Evolutionary conservation across 805 yeast genomes (phyloP).

Genomic region (Huiozyma sinensis): DNA sequence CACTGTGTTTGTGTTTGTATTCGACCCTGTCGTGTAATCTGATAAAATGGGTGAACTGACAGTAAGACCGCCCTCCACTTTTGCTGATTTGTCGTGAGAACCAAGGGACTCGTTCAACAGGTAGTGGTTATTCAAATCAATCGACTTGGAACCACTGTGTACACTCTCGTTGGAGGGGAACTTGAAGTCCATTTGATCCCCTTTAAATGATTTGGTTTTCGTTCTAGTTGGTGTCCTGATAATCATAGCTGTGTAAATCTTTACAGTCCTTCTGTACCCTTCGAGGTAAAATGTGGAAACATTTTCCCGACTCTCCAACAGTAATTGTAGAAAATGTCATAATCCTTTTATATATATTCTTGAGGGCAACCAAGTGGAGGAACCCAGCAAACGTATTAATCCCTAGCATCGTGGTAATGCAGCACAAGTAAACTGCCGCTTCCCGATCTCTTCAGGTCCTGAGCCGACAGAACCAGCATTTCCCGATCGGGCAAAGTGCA

Average conservation of each 20-base stretch:
- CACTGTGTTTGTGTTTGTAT: slow-evolving; percentile 11
- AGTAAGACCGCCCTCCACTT: slow-evolving; percentile 20
- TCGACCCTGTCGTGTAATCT: slow-evolving; percentile 17
- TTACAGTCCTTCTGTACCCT: no score
- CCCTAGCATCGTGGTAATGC: no score
- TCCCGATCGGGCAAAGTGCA: no score
- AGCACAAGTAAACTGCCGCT: no score
- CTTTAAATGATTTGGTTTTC: slow-evolving; percentile 31
- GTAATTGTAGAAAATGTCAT: no score
- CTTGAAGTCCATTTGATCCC: slow-evolving; percentile 31
- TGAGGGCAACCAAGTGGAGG: no score
- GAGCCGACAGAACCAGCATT: no score
- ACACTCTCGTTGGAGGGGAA: slow-evolving; percentile 28
- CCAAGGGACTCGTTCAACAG: slow-evolving; percentile 14
- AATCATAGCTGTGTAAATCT: slow-evolving; percentile 1
- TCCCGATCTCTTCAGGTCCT: no score
- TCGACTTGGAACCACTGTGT: slow-evolving; percentile 8
- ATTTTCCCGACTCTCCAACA: no score
- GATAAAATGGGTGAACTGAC: slow-evolving; percentile 13
- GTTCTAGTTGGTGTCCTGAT: slow-evolving; percentile 26
- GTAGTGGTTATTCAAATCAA: slow-evolving; percentile 22
- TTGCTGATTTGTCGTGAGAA: not conserved
- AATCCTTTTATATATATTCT: no score
- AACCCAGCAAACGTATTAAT: no score
- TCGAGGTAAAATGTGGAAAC: no score